Base-by-base conservation (phyloP, 108 stramenopile species). In the Chaetoceros tenuissimus region DNA sequence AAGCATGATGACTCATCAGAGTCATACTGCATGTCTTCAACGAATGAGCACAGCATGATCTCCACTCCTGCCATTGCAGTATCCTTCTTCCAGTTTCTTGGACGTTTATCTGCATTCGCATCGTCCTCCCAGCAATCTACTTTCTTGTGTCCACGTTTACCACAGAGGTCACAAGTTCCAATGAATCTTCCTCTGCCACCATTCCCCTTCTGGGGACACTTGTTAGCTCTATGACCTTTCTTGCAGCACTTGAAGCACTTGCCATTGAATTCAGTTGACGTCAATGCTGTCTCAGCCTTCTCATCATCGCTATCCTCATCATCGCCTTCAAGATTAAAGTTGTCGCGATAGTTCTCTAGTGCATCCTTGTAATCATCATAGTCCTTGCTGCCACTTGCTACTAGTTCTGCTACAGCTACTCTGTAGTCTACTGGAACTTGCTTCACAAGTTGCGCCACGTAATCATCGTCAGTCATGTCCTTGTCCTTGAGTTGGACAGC, bases 241-340 rank as follows among this genome's bases (percentile, higher is more conserved):
- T 64, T 64, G 16, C 28, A 17, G 28, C 63, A 64, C n/a, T 28
- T 31, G 54, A 24, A n/a, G 23, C 63, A 64, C 10, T 46, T 56
- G 17, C 63, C 56, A 19, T 40, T 13, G 34, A 13, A 5, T 10
- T 13, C 34, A 13, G 34, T 10, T 40, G 13, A 40, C 8, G 34
- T 13, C 5, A 40, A 5, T 40, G 5, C 34, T 13, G 5, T 40
- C 13, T 13, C 34, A 40, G 34, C 34, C 13, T 40, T 40, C 13
- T 13, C 34, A 40, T 13, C 34, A 10, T 40, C 13, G 34, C 8
- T 40, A 10, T 40, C 13, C 34, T 40, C 13, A 13, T 10, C 34
- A 13, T 40, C 13, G 34, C 34, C 34, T n/a, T n/a, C n/a, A n/a
- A n/a, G n/a, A n/a, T n/a, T n/a, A 40, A 40, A 5, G 34, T 40